Percentiles rank a stretch among this genome's conserved stretches.
phyloP scores from a whole-genome alignment of 164 flowering plant genomes.

The Euptelea pleiosperma region DNA sequence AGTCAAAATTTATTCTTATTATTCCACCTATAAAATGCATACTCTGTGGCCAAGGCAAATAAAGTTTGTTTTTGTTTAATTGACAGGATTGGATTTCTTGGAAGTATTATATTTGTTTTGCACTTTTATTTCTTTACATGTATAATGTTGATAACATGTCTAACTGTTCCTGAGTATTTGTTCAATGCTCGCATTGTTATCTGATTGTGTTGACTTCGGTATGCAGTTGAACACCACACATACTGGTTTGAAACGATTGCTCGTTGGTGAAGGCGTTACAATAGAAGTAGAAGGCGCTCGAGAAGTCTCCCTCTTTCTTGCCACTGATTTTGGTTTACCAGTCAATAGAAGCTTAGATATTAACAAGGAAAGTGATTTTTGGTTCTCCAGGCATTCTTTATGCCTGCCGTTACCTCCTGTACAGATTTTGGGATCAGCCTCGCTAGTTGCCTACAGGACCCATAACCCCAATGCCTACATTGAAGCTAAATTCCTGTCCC shows the following conservation, averaged over 20 bases:
- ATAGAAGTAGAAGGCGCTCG: slow-evolving; percentile 47
- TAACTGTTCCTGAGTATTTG: not conserved
- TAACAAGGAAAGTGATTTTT: slow-evolving; percentile 15
- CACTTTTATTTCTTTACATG: not conserved
- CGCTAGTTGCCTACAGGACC: slow-evolving; percentile 46
- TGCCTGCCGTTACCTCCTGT: slow-evolving; percentile 47
- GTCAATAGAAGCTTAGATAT: slow-evolving; percentile 19
- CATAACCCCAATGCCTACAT: slow-evolving; percentile 36
- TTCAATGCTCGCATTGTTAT: not conserved
- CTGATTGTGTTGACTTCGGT: slow-evolving; percentile 1
- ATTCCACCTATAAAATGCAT: too few species aligned
- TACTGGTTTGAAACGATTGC: slow-evolving; percentile 49
- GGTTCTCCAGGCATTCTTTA: slow-evolving; percentile 28
- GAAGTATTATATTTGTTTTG: not conserved
- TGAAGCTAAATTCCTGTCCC: slow-evolving; percentile 29
- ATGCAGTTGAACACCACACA: slow-evolving; percentile 47
- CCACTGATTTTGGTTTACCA: slow-evolving; percentile 25
- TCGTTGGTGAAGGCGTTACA: slow-evolving; percentile 70
- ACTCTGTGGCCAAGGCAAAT: too few species aligned
- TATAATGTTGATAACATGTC: not conserved
- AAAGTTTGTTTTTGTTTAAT: too few species aligned
- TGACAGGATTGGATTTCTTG: too few species aligned
- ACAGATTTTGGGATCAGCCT: slow-evolving; percentile 52
- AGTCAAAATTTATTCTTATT: too few species aligned
- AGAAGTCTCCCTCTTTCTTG: slow-evolving; percentile 42